Percentiles rank a stretch among this genome's conserved stretches.
Conservation (phyloP, 352 stramenopile species). For the Pythium guiyangense region DNA sequence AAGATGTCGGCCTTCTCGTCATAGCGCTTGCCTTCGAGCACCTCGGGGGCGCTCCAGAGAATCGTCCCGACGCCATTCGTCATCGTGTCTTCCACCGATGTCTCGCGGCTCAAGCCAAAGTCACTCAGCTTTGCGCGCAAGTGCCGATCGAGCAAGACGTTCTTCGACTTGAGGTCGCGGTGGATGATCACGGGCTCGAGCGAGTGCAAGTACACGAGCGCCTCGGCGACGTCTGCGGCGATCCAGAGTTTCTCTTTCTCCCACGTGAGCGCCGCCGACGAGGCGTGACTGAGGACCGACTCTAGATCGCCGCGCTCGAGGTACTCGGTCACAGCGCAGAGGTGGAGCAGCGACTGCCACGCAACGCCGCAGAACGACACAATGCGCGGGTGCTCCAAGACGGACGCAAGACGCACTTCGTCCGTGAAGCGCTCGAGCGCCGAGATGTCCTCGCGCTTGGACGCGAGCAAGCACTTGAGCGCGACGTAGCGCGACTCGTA, state of each 20-base stretch:
- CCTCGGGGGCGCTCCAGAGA: conserved; percentile 64
- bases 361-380: conserved; percentile 77
- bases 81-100: conserved; percentile 68
- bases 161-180: conserved; percentile 75
- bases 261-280: conserved; percentile 45
- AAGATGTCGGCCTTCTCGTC: conserved; percentile 80
- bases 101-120: conserved; percentile 65
- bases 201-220: conserved; percentile 69
- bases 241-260: conserved; percentile 50
- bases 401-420: conserved; percentile 75
- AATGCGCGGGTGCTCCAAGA: conserved; percentile 77
- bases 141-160: conserved; percentile 62
- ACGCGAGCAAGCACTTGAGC: conserved; percentile 71
- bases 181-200: conserved; percentile 68
- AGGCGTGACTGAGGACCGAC: conserved; percentile 31
- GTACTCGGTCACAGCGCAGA: conserved; percentile 79
- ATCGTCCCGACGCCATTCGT: conserved; percentile 76
- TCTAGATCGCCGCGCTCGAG: conserved; percentile 74
- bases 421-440: conserved; percentile 74
- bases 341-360: conserved; percentile 70
- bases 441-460: conserved; percentile 52
- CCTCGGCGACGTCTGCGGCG: conserved; percentile 60
- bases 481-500: conserved; percentile 71
- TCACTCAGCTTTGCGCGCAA: conserved; percentile 68
- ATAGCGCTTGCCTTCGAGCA: conserved; percentile 69